Base-by-base conservation (phyloP, 75 land plant genomes). In the Larix kaempferi region DNA sequence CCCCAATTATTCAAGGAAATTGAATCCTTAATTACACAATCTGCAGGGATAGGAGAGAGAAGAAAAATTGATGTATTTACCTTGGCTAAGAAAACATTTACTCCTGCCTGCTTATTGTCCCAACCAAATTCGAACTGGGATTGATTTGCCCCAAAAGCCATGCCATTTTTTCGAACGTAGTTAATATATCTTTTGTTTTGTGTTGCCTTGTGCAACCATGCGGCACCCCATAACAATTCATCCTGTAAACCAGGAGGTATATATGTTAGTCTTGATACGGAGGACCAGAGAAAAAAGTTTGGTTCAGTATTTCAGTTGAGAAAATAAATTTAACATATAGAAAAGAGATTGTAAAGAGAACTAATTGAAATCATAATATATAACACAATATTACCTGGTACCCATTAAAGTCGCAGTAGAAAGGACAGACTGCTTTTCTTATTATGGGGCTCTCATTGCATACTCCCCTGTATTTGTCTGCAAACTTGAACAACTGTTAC, bases 91-190 rank as follows among this genome's bases (percentile, higher is more conserved):
- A 96, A 88, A 29, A 96, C 85, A 72, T 96, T 97, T 26, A 95
- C 88, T 16, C 99, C 99, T 19, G 99, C 98, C 81, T 89, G 95
- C 77, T 96, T 96, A 86, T 94, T 92, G 33, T 96, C 99, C 99
- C 98, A 96, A 23, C 92, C 94, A 60, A 90, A 88, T 60, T 94
- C 88, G 27, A 81, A 82, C n/a, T 85, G 86, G 66, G 79, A 74
- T 13, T 93, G 93, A 1, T 91, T 86, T 61, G 98, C 98, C 22
- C 85, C 84, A 12, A 94, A 61, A 0, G 84, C 54, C 35, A 84
- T 82, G 77, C 83, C 92, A 86, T 96, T 93, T 59, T 22, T 82
- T 74, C 73, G 76, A 41, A 96, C 89, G 81, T 89, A 96, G 76
- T 88, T 88, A 25, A 91, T 77, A 81, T 94, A 96, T 0, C 75